Base-by-base conservation (phyloP, 805 yeast species). In the Starmerella floricola region DNA sequence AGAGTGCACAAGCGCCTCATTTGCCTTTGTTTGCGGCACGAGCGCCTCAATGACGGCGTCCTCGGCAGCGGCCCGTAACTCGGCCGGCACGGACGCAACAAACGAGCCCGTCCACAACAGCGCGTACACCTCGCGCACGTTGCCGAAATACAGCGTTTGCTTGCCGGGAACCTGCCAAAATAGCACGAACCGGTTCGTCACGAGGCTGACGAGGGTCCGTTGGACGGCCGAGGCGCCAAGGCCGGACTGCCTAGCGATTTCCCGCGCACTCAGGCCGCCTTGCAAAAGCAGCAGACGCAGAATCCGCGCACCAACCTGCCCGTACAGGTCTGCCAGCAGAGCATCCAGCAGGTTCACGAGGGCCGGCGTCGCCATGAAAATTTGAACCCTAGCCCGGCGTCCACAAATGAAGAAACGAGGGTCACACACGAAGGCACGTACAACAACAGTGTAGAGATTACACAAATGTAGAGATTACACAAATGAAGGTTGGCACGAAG, bases 41-140 rank as follows among this genome's bases (percentile, higher is more conserved):
- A 37, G 11, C 23, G 42, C 30, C 8, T 26, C 5, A 11, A 29
- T 8, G 19, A 24, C 29, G n/a, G 17, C 19, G 1, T 39, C 39
- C n/a, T 19, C 16, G 19, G 11, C 26, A 12, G 33, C 30, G 16
- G 79, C 84, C 2, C 63, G 59, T 2, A 74, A 63, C 4, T 75
- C 69, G 41, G 85, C 57, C 52, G 77, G 76, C 0, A 95, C 95
- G 66, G 24, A 32, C 67, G 38, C 69, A 59, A 85, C 66, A 46
- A 86, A 75, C 41, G 80, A 82, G 33, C 94, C 96, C 6, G 86
- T 67, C 60, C 86, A 83, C 15, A 86, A 59, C 40, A 85, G 64
- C 42, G 72, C 60, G 48, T 75, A 66, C 16, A 77, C 61, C 5
- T 93, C 94, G 28, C 67, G 68, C 47, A 78, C 79, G 54, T 78